These are phyloP conservation scores for Pyrenophora teres DNA, from an alignment of 2,329 filamentous ascomycete genomes.

Conservation along the genomic window DNA sequence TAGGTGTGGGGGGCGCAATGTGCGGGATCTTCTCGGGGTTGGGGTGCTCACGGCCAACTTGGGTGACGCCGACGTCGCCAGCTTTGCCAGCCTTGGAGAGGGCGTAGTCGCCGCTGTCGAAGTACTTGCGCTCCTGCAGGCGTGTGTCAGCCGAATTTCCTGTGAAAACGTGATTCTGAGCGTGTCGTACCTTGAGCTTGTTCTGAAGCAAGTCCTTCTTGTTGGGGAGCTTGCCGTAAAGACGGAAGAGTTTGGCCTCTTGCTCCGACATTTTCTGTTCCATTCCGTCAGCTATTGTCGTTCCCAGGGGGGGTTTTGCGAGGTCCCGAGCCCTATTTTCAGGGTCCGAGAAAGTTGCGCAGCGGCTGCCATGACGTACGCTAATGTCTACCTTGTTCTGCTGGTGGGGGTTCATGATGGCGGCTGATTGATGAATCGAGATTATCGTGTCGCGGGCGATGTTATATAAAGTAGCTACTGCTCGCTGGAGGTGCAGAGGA, in stretches of 20 bases:
- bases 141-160: constrained; percentile 7
- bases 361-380: constrained; percentile 62
- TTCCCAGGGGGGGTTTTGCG: background rate
- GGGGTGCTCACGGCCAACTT: constrained; percentile 92
- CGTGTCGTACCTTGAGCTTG: constrained; percentile 76
- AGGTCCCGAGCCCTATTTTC: constrained; percentile 8
- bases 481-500: constrained; percentile 10
- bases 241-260: constrained; percentile 93
- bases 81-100: constrained; percentile 97
- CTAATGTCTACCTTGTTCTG: constrained; percentile 98
- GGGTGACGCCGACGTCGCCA: constrained; percentile 88
- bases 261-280: constrained; percentile 84
- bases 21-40: constrained; percentile 95
- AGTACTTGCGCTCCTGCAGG: constrained; percentile 84
- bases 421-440: constrained; percentile 12
- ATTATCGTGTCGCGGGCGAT: constrained; percentile 15
- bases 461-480: constrained; percentile 20
- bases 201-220: constrained; percentile 97
- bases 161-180: background rate
- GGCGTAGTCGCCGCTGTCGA: constrained; percentile 94
- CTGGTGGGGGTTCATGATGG: constrained; percentile 88
- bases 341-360: constrained; percentile 11
- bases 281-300: constrained; percentile 24
- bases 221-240: constrained; percentile 97
- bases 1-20: constrained; percentile 67